Percentiles rank a stretch among this genome's conserved stretches.
Evolutionary conservation across 306 rosid species (phyloP).

Genomic region (Vicia villosa): DNA sequence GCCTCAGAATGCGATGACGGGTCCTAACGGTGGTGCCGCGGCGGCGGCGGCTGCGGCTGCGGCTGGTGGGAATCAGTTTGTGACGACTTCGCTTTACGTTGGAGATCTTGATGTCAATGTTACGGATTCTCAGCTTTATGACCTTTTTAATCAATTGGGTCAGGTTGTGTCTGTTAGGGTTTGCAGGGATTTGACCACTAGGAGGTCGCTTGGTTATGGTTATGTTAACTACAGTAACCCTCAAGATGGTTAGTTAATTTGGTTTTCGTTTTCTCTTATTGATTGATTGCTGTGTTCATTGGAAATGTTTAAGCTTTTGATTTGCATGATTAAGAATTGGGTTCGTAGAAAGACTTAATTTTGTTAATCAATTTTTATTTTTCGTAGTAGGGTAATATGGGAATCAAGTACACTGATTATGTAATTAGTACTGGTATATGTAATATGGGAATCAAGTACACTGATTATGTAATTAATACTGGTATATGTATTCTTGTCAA

Average conservation of each 20-base stretch:
- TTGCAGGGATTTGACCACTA: conserved; percentile 85
- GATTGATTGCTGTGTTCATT: background rate
- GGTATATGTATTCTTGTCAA: background rate
- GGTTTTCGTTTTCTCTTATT: background rate
- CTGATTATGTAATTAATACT: background rate
- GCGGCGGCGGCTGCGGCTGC: conserved; percentile 23
- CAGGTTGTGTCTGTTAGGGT: conserved; percentile 97
- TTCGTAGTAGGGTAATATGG: background rate
- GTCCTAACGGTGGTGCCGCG: conserved; percentile 50
- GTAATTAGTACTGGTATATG: no score
- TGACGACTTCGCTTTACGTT: conserved; percentile 86
- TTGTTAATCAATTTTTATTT: conserved; percentile 16
- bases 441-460: background rate
- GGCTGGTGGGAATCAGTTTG: conserved; percentile 58
- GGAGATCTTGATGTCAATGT: conserved; percentile 91
- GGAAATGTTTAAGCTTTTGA: background rate
- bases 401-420: background rate
- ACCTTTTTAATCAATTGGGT: conserved; percentile 83
- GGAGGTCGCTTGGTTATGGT: conserved; percentile 96
- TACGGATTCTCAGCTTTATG: conserved; percentile 92
- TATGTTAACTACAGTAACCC: conserved; percentile 85
- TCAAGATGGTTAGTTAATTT: conserved; percentile 70
- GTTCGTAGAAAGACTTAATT: conserved; percentile 1
- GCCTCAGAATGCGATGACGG: conserved; percentile 69
- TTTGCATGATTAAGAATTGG: background rate